Base-by-base conservation (phyloP, 2,329 filamentous ascomycete species). In the Eutypa lata region DNA sequence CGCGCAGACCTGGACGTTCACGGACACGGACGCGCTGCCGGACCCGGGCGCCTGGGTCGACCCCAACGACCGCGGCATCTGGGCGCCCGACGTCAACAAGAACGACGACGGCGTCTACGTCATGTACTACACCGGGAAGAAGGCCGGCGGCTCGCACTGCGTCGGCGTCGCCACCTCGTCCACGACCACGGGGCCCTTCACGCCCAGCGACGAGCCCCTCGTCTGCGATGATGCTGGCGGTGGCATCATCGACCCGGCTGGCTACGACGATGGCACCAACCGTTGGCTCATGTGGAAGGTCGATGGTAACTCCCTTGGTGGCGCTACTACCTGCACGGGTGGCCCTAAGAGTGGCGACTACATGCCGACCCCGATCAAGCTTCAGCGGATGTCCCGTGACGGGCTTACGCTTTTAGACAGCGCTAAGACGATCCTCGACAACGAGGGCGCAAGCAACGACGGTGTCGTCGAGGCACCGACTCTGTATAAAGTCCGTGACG, bases 241-340 rank as follows among this genome's bases (percentile, higher is more conserved):
- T 3, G 66, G 66, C 46, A 57, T 60, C n/a, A 68, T 68, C 49
- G 66, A 68, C 51, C 53, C 66, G 1, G 59, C 64, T 8, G 65
- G 64, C 3, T 68, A 66, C 47, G 64, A 67, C 21, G 65, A 68
- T 43, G 65, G 65, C 14, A 53, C 51, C 2, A 46, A 66, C 56
- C 64, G 65, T 8, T 68, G 65, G 65, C 63, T 68, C 40, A 5
- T 62, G 7, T 68, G 64, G 64, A 68, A 68, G 45, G 65, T 66
- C n/a, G 65, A 68, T 56, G 65, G 65, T 19, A 67, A 65, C 56
- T 62, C 47, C 50, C 61, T 66, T 11, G 65, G 65, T 7, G 65
- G 65, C 43, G 65, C 64, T 18, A 65, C 62, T 8, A 65, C 64
- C 2, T 68, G 65, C 56, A 60, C 62, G 26, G 57, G 59, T 2